phyloP scores from a whole-genome alignment of 352 stramenopile genomes.

The Globisporangium yorkense region DNA sequence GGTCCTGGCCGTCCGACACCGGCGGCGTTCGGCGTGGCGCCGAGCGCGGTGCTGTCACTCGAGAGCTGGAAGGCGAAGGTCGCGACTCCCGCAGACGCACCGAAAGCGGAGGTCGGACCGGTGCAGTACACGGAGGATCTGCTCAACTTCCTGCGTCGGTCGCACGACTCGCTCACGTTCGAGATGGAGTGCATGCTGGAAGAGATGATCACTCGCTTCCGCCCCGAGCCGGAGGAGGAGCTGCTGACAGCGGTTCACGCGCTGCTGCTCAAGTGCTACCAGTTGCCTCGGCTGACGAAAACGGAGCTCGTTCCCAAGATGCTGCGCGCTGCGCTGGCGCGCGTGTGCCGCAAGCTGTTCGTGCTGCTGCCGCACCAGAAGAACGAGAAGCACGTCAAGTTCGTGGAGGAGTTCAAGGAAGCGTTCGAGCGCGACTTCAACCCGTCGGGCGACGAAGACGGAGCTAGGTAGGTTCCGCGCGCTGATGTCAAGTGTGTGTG shows the following conservation, averaged over 20 bases:
- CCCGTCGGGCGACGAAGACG: constrained; percentile 21
- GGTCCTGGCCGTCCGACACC: constrained; percentile 53
- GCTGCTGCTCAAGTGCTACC: constrained; percentile 93
- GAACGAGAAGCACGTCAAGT: constrained; percentile 84
- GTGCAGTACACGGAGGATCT: constrained; percentile 91
- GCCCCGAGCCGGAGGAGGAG: constrained; percentile 96
- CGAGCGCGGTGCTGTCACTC: constrained; percentile 56
- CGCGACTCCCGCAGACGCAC: constrained; percentile 25
- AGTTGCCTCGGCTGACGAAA: constrained; percentile 74
- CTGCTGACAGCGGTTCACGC: constrained; percentile 94
- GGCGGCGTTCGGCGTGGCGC: constrained; percentile 59
- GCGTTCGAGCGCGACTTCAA: constrained; percentile 86
- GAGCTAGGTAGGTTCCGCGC: constrained; percentile 8
- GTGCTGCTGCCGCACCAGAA: constrained; percentile 72
- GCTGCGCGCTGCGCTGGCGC: constrained; percentile 84
- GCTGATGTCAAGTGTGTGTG: background rate
- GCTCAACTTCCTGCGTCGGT: constrained; percentile 93
- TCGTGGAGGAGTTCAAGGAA: constrained; percentile 85
- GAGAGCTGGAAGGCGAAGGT: constrained; percentile 70
- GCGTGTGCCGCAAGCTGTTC: constrained; percentile 93
- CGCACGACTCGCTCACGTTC: constrained; percentile 84
- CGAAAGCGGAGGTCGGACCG: constrained; percentile 70
- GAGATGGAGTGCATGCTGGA: constrained; percentile 98
- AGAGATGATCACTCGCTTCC: constrained; percentile 97
- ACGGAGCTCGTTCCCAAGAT: constrained; percentile 82